Conservation (phyloP, 768 basidiomycete genomes). For the Coprinopsis strossmayeri region DNA sequence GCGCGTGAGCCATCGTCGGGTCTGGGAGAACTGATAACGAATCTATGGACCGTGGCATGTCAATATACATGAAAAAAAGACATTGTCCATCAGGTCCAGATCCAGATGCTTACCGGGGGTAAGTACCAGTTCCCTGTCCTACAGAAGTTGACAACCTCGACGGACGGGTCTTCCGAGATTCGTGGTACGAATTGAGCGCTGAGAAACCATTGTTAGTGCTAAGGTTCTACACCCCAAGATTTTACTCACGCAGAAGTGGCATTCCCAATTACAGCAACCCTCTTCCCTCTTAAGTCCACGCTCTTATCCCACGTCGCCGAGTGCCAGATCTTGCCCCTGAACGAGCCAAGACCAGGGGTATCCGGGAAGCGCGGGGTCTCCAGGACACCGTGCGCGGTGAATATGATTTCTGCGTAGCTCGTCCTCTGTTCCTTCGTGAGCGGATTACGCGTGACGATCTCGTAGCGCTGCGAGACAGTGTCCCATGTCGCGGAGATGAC, state of each 20-base stretch:
- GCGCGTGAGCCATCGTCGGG: background rate
- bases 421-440: slow-evolving; percentile 21
- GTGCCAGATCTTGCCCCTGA: slow-evolving; percentile 47
- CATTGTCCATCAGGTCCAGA: too few species aligned
- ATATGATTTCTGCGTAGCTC: slow-evolving; percentile 37
- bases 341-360: slow-evolving; percentile 28
- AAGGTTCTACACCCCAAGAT: too few species aligned
- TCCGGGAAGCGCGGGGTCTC: slow-evolving; percentile 34
- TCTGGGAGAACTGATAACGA: background rate
- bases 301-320: slow-evolving; percentile 42
- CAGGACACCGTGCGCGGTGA: slow-evolving; percentile 45
- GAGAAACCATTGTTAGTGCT: too few species aligned
- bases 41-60: background rate
- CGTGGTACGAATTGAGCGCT: slow-evolving; percentile 41
- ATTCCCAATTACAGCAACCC: slow-evolving; percentile 54
- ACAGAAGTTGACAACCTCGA: slow-evolving; percentile 41
- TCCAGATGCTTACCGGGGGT: slow-evolving; percentile 31
- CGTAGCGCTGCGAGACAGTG: background rate
- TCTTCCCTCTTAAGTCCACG: slow-evolving; percentile 35
- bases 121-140: slow-evolving; percentile 44
- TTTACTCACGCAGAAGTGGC: slow-evolving; percentile 48
- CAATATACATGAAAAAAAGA: too few species aligned
- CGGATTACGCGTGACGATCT: slow-evolving; percentile 14
- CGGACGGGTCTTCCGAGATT: slow-evolving; percentile 32
- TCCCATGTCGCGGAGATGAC: background rate